Percentiles rank a stretch among this genome's conserved stretches.
These are phyloP conservation scores for Colletotrichum sp. DNA, from an alignment of 2,329 filamentous ascomycete genomes.

Conservation along the genomic window DNA sequence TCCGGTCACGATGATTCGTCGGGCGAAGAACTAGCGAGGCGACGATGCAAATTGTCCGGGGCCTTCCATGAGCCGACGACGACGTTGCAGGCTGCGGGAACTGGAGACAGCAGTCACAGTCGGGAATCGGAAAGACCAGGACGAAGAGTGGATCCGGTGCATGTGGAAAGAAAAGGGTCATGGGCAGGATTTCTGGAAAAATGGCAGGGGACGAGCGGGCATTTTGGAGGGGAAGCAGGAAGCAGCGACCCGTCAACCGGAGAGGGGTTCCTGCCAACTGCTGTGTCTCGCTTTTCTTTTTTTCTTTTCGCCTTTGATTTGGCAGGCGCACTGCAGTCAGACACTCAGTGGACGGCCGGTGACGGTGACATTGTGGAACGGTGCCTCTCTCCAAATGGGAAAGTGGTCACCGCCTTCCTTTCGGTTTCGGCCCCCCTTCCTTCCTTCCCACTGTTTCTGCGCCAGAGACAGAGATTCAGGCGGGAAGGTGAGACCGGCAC, in stretches of 20 bases:
- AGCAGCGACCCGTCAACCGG: not conserved
- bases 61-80: not conserved
- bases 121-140: slow-evolving; percentile 1
- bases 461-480: not conserved
- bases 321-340: not conserved
- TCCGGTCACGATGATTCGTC: slow-evolving; percentile 1
- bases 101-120: not conserved
- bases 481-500: not conserved
- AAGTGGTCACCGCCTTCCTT: not conserved
- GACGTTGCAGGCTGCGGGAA: not conserved
- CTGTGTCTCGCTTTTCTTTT: not conserved
- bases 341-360: not conserved
- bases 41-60: not conserved
- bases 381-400: not conserved
- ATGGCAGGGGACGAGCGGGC: not conserved
- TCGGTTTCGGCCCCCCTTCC: not conserved
- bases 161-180: not conserved
- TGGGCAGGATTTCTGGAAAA: not conserved
- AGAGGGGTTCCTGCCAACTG: not conserved
- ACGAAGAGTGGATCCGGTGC: not conserved
- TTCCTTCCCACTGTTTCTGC: not conserved
- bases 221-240: not conserved
- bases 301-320: not conserved
- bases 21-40: slow-evolving; percentile 1
- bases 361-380: not conserved